A percentile compares a stretch with the other conserved stretches of the same genome.
Conservation (phyloP, 106 monocot genomes). For the Amphibolis antarctica region DNA sequence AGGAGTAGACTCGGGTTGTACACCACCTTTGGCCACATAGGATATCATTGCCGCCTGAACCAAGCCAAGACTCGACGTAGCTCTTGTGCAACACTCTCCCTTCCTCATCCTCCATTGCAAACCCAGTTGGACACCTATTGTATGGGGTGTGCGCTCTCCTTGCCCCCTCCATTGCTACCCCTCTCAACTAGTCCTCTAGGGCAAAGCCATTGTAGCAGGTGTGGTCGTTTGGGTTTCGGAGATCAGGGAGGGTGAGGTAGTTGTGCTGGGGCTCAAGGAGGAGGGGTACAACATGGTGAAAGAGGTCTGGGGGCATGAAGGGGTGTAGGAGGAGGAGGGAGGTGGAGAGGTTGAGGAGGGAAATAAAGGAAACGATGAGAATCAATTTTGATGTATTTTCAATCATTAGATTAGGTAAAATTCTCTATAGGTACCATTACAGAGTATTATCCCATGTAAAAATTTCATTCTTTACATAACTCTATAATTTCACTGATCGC, state of each 20-base stretch:
- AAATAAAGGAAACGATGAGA: too few species aligned
- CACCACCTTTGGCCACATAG: constrained; percentile 25
- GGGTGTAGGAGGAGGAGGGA: constrained; percentile 50
- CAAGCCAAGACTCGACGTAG: constrained; percentile 67
- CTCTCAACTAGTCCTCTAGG: constrained; percentile 17
- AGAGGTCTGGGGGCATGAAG: constrained; percentile 69
- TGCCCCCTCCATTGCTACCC: constrained; percentile 48
- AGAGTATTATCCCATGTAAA: too few species aligned
- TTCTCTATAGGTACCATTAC: too few species aligned
- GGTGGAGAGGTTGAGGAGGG: too few species aligned
- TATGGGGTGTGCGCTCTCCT: constrained; percentile 66
- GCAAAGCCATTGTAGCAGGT: constrained; percentile 20
- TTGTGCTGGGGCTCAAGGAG: constrained; percentile 14
- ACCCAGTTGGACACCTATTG: constrained; percentile 62
- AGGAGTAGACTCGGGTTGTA: too few species aligned
- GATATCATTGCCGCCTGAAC: constrained; percentile 71
- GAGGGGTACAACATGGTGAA: neutral
- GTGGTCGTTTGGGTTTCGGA: neutral
- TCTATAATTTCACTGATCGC: too few species aligned
- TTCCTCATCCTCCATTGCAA: constrained; percentile 54
- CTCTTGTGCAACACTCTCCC: constrained; percentile 51
- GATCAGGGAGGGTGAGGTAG: neutral
- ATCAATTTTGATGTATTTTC: too few species aligned
- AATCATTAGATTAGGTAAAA: too few species aligned
- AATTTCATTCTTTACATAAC: too few species aligned